A percentile compares a stretch with the other conserved stretches of the same genome.
These are phyloP conservation scores for Leptographium procerum DNA, from an alignment of 2,329 filamentous ascomycete genomes.

Conservation along the genomic window DNA sequence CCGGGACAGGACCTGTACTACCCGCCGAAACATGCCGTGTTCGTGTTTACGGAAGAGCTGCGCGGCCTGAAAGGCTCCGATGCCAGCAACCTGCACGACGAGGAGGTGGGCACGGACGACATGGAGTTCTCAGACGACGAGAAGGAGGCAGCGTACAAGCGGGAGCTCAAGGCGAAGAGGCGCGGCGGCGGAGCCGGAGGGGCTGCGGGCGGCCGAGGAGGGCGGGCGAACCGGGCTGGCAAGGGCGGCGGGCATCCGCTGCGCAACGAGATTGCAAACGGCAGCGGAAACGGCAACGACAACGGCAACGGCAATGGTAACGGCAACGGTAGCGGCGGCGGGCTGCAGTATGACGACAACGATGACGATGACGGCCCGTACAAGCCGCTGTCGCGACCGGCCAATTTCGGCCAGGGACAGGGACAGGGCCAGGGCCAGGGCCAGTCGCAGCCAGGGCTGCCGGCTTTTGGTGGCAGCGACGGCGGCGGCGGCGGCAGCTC, in stretches of 20 bases:
- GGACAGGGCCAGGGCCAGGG: no score
- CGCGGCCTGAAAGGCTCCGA: slow-evolving; percentile 78
- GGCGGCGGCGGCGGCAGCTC: slow-evolving; percentile 14
- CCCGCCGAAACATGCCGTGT: slow-evolving; percentile 64
- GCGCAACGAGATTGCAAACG: slow-evolving; percentile 23
- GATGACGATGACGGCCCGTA: slow-evolving; percentile 58
- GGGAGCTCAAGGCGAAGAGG: slow-evolving; percentile 55
- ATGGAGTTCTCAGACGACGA: slow-evolving; percentile 96
- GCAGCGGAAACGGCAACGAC: slow-evolving; percentile 27
- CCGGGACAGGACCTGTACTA: slow-evolving; percentile 67
- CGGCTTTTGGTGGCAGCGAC: slow-evolving; percentile 5
- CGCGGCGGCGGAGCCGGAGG: slow-evolving; percentile 32
- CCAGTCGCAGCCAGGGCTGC: slow-evolving; percentile 23
- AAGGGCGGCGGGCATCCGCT: slow-evolving; percentile 20
- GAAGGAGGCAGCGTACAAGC: slow-evolving; percentile 74
- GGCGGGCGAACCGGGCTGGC: slow-evolving; percentile 13
- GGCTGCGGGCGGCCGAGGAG: slow-evolving; percentile 26
- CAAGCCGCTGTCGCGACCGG: slow-evolving; percentile 57
- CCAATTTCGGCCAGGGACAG: slow-evolving; percentile 43
- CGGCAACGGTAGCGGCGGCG: slow-evolving; percentile 23
- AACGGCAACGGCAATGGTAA: no score
- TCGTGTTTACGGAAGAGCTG: slow-evolving; percentile 76
- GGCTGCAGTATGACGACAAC: slow-evolving; percentile 59
- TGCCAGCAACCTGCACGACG: slow-evolving; percentile 88
- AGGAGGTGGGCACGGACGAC: slow-evolving; percentile 77